A percentile compares a stretch with the other conserved stretches of the same genome.
These are phyloP conservation scores for Trypanosoma theileri DNA, from an alignment of 208 protist species.

Conservation along the genomic window DNA sequence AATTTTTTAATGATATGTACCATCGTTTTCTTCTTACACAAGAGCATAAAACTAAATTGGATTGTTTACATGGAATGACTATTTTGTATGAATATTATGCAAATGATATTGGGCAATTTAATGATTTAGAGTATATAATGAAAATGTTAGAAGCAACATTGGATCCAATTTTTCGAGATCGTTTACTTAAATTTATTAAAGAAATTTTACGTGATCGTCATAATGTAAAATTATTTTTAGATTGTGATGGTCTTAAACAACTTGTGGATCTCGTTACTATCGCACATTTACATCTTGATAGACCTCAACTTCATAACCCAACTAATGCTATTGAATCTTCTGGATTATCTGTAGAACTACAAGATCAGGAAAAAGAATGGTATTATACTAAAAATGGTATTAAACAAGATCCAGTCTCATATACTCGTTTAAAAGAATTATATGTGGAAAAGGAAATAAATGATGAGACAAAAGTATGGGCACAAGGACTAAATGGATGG, in stretches of 20 bases:
- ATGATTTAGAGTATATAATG: slow-evolving; percentile 83
- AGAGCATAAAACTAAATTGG: slow-evolving; percentile 46
- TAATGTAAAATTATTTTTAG: slow-evolving; percentile 94
- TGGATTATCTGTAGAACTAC: slow-evolving; percentile 45
- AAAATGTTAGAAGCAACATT: slow-evolving; percentile 71
- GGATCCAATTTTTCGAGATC: slow-evolving; percentile 83
- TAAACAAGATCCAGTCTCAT: slow-evolving; percentile 65
- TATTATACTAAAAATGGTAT: slow-evolving; percentile 61
- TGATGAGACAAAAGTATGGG: slow-evolving; percentile 86
- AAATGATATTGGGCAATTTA: slow-evolving; percentile 79
- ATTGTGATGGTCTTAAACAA: slow-evolving; percentile 74
- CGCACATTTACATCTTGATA: slow-evolving; percentile 92
- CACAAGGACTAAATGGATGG: slow-evolving; percentile 94
- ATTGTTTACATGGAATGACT: slow-evolving; percentile 90
- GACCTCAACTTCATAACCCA: slow-evolving; percentile 66
- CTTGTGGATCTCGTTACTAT: slow-evolving; percentile 90
- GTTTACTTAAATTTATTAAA: slow-evolving; percentile 82
- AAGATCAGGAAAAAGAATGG: slow-evolving; percentile 90
- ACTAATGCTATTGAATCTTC: slow-evolving; percentile 85
- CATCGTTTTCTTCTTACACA: slow-evolving; percentile 91
- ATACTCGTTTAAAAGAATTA: slow-evolving; percentile 57
- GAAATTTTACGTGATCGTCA: slow-evolving; percentile 58
- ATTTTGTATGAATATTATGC: slow-evolving; percentile 89
- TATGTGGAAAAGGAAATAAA: slow-evolving; percentile 52
- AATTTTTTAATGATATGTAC: slow-evolving; percentile 94